Base-by-base conservation (phyloP, 2,329 filamentous ascomycete species). In the Paecilomyces dactylethromorphus region DNA sequence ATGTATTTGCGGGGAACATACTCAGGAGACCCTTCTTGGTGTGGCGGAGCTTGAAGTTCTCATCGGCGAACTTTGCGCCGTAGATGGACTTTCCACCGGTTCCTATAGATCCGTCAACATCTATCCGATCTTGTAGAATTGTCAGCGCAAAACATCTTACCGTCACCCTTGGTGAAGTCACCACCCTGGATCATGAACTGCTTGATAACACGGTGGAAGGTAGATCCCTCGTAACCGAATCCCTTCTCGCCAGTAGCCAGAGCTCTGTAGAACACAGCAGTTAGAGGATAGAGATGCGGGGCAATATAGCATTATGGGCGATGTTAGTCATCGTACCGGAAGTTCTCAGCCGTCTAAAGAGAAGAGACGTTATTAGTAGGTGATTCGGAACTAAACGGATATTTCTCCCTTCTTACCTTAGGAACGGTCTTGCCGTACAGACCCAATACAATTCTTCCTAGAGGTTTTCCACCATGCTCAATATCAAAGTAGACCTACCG, bases 21-120 rank as follows among this genome's bases (percentile, higher is more conserved):
- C 81, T 86, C 63, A 88, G 75, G 58, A 85, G 78, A 60, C 84
- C 84, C 71, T 82, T 84, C 74, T 84, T 84, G 74, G 78, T 85
- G 78, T 87, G 85, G 76, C 85, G 86, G 69, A 87, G 78, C 79
- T 87, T 87, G 79, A 88, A 87, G 81, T 88, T 88, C 81, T 88
- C 86, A 65, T 88, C 86, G 56, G 79, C 75, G 73, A 88, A 88
- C 76, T 87, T 87, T 61, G 79, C 75, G 64, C 85, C 85, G 69
- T 87, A 88, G 74, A 88, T 87, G 60, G 83, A 86, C 77, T 87
- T 86, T 64, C 86, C 86, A 62, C 86, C 86, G 62, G 85, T 88
- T 60, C 86, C 81, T 79, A 52, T 21, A 45, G n/a, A 21, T 32
- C 8, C 32, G 50, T 68, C 53, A 68, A 53, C 50, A 60, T 60